These are phyloP conservation scores for Xylaria sp. DNA, from an alignment of 2,329 filamentous ascomycete genomes.

Conservation along the genomic window DNA sequence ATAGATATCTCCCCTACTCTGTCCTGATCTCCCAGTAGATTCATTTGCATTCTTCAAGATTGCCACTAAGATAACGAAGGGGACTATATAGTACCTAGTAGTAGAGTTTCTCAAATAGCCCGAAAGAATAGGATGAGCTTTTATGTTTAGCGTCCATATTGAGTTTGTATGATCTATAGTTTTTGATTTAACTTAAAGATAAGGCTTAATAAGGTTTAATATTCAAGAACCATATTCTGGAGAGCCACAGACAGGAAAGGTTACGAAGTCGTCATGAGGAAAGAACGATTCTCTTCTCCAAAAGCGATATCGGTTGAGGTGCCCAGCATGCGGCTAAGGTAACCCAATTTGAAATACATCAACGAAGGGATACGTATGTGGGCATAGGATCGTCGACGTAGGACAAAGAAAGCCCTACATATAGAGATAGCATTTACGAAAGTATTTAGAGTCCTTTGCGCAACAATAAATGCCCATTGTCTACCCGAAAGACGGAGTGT, in stretches of 20 bases:
- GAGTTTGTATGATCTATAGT: not conserved
- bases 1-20: not conserved
- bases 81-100: not conserved
- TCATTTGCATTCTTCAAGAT: not conserved
- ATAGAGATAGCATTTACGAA: too few species aligned
- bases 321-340: not conserved
- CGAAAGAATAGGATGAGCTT: not conserved
- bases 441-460: too few species aligned
- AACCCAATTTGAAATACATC: not conserved
- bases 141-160: not conserved
- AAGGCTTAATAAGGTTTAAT: not conserved
- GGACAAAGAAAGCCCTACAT: too few species aligned
- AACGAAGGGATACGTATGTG: not conserved
- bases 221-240: not conserved
- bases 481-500: too few species aligned
- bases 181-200: not conserved
- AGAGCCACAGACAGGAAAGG: not conserved
- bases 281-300: not conserved
- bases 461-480: too few species aligned
- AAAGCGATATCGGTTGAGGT: not conserved
- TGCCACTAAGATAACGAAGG: not conserved
- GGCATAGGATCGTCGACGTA: too few species aligned
- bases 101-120: not conserved
- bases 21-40: not conserved
- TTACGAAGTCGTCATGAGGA: not conserved